Evolutionary conservation across 768 basidiomycete species (phyloP), one percentile per base, ranked within the genome.

Genomic region (Tulasnella calospora): DNA sequence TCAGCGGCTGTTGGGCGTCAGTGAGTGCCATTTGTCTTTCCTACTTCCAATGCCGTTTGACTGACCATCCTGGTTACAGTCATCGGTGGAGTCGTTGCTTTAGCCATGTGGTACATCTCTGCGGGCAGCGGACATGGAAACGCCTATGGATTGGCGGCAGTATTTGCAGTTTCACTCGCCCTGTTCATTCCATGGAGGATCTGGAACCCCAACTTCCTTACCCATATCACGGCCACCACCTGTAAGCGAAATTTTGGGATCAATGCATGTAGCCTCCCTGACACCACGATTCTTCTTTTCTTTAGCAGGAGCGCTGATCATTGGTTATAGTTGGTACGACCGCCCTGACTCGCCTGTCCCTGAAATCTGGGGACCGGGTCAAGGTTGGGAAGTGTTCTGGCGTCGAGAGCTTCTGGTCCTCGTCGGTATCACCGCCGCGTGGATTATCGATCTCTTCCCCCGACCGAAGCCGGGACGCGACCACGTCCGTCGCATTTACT

Each of bases 251-350:
- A 7, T 51, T n/a, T 51, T n/a, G 51, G 51, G 51, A 12, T 44
- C 13, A 9, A 1, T 51, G 23, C 10, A 23, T 51, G 4, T 51
- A 23, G 1, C 44, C 8, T 30, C 36, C n/a, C n/a, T n/a, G n/a
- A n/a, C 13, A n/a, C 44, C 33, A 6, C 33, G 33, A 15, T 19
- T 1, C 10, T 33, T 15, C 17, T 30, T 9, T 46, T 35, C 9
- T 41, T 41, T 9, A 72, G 69, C 77, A 2, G 77, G 73, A 41
- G 71, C 40, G 17, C 23, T 78, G 5, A 69, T 78, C 41, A 40
- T 78, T 19, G 77, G 77, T 6, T 78, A 78, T 46, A 75, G 72
- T n/a, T 78, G 77, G 77, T 36, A 44, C 17, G 77, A 78, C 71
- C 71, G 71, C 27, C 71, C 71, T 30, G 27, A 72, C 71, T 72